A percentile compares a stretch with the other conserved stretches of the same genome.
phyloP scores from a whole-genome alignment of 495 filamentous ascomycete genomes.

The Neurospora sp. region DNA sequence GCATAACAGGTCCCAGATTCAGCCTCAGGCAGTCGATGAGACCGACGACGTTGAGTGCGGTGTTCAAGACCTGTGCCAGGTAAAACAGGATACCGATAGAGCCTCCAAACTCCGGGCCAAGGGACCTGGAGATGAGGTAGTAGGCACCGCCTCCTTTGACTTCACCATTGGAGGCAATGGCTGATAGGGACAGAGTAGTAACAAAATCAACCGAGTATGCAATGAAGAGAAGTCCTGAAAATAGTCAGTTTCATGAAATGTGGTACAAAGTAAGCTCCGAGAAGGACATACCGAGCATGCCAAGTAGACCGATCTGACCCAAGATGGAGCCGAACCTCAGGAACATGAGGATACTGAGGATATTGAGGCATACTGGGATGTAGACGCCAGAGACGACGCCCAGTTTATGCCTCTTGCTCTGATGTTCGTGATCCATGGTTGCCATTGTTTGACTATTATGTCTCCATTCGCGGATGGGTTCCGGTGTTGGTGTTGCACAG shows the following conservation, averaged over 20 bases:
- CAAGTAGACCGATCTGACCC: conserved; percentile 67
- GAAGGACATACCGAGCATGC: conserved; percentile 55
- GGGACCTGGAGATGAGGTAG: conserved; percentile 75
- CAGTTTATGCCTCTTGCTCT: conserved; percentile 45
- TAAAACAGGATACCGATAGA: conserved; percentile 88
- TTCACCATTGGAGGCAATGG: conserved; percentile 83
- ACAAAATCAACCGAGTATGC: conserved; percentile 71
- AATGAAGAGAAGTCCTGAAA: conserved; percentile 55
- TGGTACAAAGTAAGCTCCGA: background rate
- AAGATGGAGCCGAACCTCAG: conserved; percentile 71
- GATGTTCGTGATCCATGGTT: conserved; percentile 23
- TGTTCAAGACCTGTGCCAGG: conserved; percentile 74
- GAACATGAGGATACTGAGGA: conserved; percentile 92
- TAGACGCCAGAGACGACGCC: conserved; percentile 73
- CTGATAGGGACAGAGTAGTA: conserved; percentile 77
- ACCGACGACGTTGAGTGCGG: conserved; percentile 81
- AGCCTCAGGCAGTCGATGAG: conserved; percentile 72
- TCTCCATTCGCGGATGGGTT: background rate
- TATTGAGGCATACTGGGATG: conserved; percentile 76
- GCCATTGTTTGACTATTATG: background rate
- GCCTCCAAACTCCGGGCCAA: conserved; percentile 86
- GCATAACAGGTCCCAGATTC: conserved; percentile 64
- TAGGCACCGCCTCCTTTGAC: conserved; percentile 84
- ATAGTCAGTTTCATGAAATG: background rate
- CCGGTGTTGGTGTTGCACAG: background rate